These are phyloP conservation scores for Diaporthe sp. DNA, from an alignment of 2,329 filamentous ascomycete species.

Conservation along the genomic window DNA sequence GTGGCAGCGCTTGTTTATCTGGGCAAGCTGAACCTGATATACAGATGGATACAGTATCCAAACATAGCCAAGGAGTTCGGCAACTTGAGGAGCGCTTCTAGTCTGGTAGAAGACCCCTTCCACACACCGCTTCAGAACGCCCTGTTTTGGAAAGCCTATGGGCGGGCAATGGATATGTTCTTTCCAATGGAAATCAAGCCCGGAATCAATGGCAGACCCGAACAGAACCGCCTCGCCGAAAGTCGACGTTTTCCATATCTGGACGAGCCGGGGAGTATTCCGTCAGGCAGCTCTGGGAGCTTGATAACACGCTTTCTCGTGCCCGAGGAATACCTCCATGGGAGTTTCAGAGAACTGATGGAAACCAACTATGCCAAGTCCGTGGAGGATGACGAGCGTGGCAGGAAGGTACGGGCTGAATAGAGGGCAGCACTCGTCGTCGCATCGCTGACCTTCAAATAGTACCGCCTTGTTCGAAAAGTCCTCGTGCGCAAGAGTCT, in stretches of 20 bases:
- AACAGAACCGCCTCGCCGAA: neutral
- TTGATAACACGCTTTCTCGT: neutral
- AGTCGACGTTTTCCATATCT: neutral
- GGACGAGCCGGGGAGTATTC: neutral
- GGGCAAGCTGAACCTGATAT: neutral
- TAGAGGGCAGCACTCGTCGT: neutral
- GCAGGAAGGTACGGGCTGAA: neutral
- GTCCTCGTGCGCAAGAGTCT: neutral
- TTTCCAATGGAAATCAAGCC: neutral
- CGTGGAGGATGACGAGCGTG: neutral
- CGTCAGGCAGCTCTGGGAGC: neutral
- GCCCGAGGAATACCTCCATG: neutral
- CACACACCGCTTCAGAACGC: neutral
- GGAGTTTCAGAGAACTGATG: neutral
- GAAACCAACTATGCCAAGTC: neutral
- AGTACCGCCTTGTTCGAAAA: neutral
- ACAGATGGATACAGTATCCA: neutral
- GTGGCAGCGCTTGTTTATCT: slow-evolving; percentile 1
- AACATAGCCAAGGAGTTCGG: neutral
- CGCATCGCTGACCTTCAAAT: neutral
- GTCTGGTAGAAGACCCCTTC: neutral
- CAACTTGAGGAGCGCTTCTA: neutral
- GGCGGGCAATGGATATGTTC: neutral
- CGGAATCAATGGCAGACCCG: neutral
- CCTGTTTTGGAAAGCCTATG: neutral